Evolutionary conservation across 1,139 yeast species (phyloP), one percentile per base, ranked within the genome.

Genomic region (Candida pseudoviswanathii): DNA sequence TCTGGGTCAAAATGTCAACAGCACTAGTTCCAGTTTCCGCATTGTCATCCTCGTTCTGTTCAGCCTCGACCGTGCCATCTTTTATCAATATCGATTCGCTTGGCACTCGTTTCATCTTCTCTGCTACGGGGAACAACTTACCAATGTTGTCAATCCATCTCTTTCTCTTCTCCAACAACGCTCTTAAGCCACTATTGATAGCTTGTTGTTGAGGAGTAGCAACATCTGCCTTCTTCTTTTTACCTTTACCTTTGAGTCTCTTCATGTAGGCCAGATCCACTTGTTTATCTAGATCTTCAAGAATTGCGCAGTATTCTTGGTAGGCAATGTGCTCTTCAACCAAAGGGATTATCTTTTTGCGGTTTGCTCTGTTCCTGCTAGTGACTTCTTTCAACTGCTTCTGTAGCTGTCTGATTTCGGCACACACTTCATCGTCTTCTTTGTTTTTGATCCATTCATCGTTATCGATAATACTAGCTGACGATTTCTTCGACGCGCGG

Each of bases 391-490:
- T 81, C 51, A 95, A 72, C 52, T 88, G 85, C 43, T 73, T 72
- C 63, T 95, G 98, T 47, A 92, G 70, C 25, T 70, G 66, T 53
- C 99, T 76, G 54, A 94, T 73, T 61, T 94, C 98, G 0, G 87
- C 85, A 55, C 96, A 86, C 5, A 95, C 84, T 66, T 95, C 99
- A 67, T 95, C 99, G 66, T 95, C 99, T 64, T 95, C 97, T 54
- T 87, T 79, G 43, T 87, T 85, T 49, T 80, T 77, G 25, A 86
- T 71, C 97, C 97, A 92, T 30, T 76, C 80, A 65, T 86, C 90
- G 44, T 80, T 78, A 51, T 85, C 89, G 49, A 81, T 73, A n/a
- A 76, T 73, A 47, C 67, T 68, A 0, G 64, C 65, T 21, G 65
- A 54, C 7, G 58, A 52, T 39, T 59, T 60, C 43, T 55, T 59